These are phyloP conservation scores for Dalbergia oliveri DNA, from an alignment of 306 rosid species.

Conservation along the genomic window DNA sequence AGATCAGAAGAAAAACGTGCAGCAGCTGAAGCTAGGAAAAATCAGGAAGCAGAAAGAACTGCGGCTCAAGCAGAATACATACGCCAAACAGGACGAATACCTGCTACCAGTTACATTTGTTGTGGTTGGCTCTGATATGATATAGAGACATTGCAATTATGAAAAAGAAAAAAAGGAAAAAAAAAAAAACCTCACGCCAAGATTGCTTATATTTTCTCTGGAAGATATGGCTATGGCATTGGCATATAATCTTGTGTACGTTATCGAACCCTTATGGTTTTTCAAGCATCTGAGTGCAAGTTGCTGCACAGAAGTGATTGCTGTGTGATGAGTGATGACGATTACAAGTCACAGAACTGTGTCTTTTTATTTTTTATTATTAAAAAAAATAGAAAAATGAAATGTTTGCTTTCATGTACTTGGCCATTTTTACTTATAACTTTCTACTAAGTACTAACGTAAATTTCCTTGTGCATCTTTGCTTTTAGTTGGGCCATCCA, in stretches of 20 bases:
- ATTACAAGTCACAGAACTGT: slow-evolving; percentile 31
- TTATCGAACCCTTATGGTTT: slow-evolving; percentile 43
- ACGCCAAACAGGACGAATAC: slow-evolving; percentile 82
- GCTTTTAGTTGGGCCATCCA: neutral
- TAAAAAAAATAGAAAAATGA: neutral
- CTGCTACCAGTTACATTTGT: slow-evolving; percentile 66
- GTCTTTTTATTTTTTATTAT: neutral
- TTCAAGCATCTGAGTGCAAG: slow-evolving; percentile 40
- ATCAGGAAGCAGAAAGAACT: slow-evolving; percentile 75
- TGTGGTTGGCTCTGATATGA: slow-evolving; percentile 73
- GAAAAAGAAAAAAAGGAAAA: neutral
- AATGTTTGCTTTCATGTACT: slow-evolving; percentile 32
- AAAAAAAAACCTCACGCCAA: slow-evolving; percentile 10
- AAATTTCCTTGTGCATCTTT: slow-evolving; percentile 6
- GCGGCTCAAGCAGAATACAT: slow-evolving; percentile 79
- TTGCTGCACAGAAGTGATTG: slow-evolving; percentile 44
- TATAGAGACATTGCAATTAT: slow-evolving; percentile 4
- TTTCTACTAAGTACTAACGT: neutral
- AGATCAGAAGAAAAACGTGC: slow-evolving; percentile 82
- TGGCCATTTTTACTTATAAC: neutral
- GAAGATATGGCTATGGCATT: neutral
- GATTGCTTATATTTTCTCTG: slow-evolving; percentile 25
- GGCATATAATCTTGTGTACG: slow-evolving; percentile 30
- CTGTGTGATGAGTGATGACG: slow-evolving; percentile 40
- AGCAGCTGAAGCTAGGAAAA: slow-evolving; percentile 75